phyloP scores from a whole-genome alignment of 257 asterid genomes.

The Verbena officinalis region DNA sequence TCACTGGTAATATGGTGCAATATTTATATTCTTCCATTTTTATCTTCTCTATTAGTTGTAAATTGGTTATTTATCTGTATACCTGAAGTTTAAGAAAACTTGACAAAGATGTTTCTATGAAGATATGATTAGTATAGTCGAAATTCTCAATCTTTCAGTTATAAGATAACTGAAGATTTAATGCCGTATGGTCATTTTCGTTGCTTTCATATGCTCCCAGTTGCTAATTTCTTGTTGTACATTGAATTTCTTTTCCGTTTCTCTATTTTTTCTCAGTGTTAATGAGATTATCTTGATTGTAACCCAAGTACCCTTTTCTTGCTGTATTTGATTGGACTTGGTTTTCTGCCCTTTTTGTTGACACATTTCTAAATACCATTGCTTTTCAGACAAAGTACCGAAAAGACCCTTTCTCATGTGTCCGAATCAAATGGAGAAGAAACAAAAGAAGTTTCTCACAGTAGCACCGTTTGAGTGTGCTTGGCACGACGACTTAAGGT shows the following conservation, averaged over 20 bases:
- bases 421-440: constrained; percentile 60
- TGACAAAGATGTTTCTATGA: constrained; percentile 10
- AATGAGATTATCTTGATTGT: constrained; percentile 23
- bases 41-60: background rate
- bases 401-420: constrained; percentile 7
- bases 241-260: background rate
- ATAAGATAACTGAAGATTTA: background rate
- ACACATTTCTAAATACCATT: constrained; percentile 19
- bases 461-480: constrained; percentile 98
- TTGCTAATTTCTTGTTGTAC: background rate
- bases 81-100: background rate
- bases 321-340: background rate
- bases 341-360: constrained; percentile 3
- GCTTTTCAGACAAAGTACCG: constrained; percentile 29
- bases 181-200: background rate
- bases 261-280: background rate
- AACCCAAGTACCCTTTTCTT: constrained; percentile 17
- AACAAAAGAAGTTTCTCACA: constrained; percentile 70
- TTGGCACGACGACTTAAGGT: constrained; percentile 84
- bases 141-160: background rate
- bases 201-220: constrained; percentile 12
- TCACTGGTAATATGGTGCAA: constrained; percentile 1
- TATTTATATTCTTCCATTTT: background rate
- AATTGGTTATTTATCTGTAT: constrained; percentile 10
- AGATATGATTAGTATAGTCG: background rate